A percentile compares a stretch with the other conserved stretches of the same genome.
phyloP scores from a whole-genome alignment of 139 green algal species.

The Chlamydomonas sp. region DNA sequence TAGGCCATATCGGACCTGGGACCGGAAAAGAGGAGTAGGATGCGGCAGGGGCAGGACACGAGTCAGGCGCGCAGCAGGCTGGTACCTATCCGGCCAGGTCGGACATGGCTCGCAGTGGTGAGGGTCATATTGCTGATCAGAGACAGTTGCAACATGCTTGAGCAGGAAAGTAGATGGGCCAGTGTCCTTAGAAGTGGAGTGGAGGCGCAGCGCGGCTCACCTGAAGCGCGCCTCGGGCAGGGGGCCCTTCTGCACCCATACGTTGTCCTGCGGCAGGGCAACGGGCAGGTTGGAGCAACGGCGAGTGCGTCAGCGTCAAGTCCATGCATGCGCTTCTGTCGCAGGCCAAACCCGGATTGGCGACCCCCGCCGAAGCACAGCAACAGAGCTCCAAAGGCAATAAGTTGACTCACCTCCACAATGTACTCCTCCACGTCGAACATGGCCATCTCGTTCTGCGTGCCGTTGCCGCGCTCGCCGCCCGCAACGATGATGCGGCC shows the following conservation, averaged over 20 bases:
- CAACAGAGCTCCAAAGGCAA: too few species aligned
- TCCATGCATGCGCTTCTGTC: too few species aligned
- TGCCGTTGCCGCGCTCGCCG: slow-evolving; percentile 52
- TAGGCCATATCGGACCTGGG: slow-evolving; percentile 43
- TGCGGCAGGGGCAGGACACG: not conserved
- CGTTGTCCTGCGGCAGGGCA: slow-evolving; percentile 2
- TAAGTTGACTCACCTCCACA: not conserved
- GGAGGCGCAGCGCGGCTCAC: not conserved
- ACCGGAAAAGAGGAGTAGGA: not conserved
- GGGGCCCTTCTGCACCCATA: slow-evolving; percentile 62
- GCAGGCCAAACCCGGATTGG: too few species aligned
- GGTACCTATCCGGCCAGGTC: too few species aligned
- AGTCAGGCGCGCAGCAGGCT: not conserved
- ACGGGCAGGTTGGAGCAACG: too few species aligned
- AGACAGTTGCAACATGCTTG: not conserved
- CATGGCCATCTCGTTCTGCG: slow-evolving; percentile 43
- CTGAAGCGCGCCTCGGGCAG: slow-evolving; percentile 58
- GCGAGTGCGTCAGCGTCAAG: too few species aligned
- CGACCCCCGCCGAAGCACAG: too few species aligned
- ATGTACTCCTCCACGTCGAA: slow-evolving; percentile 51
- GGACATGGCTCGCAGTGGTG: too few species aligned
- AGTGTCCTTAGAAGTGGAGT: too few species aligned
- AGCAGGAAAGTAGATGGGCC: too few species aligned
- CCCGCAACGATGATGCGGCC: slow-evolving; percentile 60
- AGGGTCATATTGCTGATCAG: too few species aligned